These are phyloP conservation scores for Microdochium bolleyi DNA, from an alignment of 2,329 filamentous ascomycete species.

Conservation along the genomic window DNA sequence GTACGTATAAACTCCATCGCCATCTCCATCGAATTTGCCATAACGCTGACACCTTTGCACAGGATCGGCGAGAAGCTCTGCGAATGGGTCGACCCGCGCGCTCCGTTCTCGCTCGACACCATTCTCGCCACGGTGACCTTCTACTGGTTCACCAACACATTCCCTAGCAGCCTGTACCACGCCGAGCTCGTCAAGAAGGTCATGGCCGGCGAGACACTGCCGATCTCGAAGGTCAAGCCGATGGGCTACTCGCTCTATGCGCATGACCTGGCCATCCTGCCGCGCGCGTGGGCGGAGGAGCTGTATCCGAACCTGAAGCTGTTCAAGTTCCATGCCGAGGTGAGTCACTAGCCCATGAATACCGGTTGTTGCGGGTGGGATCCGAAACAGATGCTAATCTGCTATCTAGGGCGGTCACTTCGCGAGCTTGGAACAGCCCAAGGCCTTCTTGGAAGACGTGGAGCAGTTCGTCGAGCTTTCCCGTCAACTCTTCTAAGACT, in stretches of 20 bases:
- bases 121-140: constrained; percentile 42
- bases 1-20: constrained; percentile 7
- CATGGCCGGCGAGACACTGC: constrained; percentile 7
- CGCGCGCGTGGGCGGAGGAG: constrained; percentile 21
- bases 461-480: constrained; percentile 23
- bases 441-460: constrained; percentile 30
- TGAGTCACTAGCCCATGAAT: constrained; percentile 1
- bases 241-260: constrained; percentile 37
- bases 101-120: constrained; percentile 20
- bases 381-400: neutral
- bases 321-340: constrained; percentile 20
- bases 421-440: constrained; percentile 35
- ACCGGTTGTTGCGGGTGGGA: neutral
- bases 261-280: constrained; percentile 28
- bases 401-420: constrained; percentile 40
- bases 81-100: constrained; percentile 37
- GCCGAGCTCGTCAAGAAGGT: constrained; percentile 9
- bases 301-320: constrained; percentile 23
- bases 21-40: neutral
- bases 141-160: constrained; percentile 47
- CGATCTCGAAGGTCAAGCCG: constrained; percentile 28
- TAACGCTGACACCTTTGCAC: neutral
- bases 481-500: no score
- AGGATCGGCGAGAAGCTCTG: constrained; percentile 50
- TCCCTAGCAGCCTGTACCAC: constrained; percentile 40